phyloP scores from a whole-genome alignment of 768 basidiomycete species.

The Gymnopilus junonius region DNA sequence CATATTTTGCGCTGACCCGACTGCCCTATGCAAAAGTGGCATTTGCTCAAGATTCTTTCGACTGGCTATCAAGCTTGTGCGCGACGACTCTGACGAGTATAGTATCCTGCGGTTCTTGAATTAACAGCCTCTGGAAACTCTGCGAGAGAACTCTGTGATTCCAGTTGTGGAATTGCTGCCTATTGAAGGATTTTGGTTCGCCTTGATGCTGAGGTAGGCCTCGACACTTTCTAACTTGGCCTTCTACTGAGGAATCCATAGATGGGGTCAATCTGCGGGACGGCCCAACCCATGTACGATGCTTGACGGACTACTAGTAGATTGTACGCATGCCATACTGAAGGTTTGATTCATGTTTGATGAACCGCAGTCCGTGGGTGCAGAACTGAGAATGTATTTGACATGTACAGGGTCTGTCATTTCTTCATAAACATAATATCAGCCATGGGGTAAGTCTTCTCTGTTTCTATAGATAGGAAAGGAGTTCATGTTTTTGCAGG shows the following conservation, averaged over 20 bases:
- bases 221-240: neutral
- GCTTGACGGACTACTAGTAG: conserved; percentile 2
- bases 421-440: conserved; percentile 24
- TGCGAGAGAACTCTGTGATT: conserved; percentile 14
- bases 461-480: neutral
- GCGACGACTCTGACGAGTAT: conserved; percentile 23
- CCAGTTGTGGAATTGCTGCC: conserved; percentile 30
- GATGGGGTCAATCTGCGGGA: conserved; percentile 12
- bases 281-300: neutral
- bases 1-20: too few relatives aligned
- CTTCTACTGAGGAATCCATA: neutral
- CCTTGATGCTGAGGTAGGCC: conserved; percentile 33
- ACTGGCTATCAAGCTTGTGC: conserved; percentile 27
- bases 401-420: conserved; percentile 16
- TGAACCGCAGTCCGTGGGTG: neutral
- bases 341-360: too few relatives aligned
- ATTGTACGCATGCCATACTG: conserved; percentile 19
- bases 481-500: neutral
- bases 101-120: conserved; percentile 20
- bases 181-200: conserved; percentile 25
- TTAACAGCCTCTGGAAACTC: neutral
- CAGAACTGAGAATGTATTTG: too few relatives aligned
- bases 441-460: conserved; percentile 16
- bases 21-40: conserved; percentile 1
- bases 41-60: conserved; percentile 26